These are phyloP conservation scores for Iberis pinnata DNA, from an alignment of 345 rosid species.

Conservation along the genomic window DNA sequence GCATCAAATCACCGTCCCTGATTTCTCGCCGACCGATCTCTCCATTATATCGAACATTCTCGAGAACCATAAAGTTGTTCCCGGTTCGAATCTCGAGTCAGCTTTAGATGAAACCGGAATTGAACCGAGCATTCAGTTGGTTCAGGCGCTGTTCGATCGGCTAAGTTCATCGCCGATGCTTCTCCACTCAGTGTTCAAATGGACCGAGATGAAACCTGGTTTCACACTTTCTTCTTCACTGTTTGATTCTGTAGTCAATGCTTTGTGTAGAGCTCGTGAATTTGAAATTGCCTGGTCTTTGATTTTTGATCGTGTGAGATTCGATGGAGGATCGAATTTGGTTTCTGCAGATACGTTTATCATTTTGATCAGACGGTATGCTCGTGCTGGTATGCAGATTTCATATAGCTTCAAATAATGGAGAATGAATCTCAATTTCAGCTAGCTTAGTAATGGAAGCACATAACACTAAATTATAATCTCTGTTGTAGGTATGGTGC, in stretches of 20 bases:
- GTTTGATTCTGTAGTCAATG: conserved; percentile 43
- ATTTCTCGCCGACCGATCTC: conserved; percentile 38
- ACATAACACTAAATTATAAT: neutral
- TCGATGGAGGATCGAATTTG: conserved; percentile 28
- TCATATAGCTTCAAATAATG: conserved; percentile 10
- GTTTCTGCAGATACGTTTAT: conserved; percentile 61
- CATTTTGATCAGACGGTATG: conserved; percentile 66
- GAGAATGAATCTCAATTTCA: neutral
- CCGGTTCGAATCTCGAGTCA: conserved; percentile 42
- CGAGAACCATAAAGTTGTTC: conserved; percentile 31
- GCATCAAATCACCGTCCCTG: conserved; percentile 13
- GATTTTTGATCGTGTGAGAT: conserved; percentile 45
- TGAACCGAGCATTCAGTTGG: conserved; percentile 42
- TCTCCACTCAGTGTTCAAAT: conserved; percentile 47
- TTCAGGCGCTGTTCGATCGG: conserved; percentile 45
- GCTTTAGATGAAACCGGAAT: conserved; percentile 50
- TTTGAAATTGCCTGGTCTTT: conserved; percentile 69
- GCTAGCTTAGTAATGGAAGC: neutral
- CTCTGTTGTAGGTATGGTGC: conserved; percentile 49
- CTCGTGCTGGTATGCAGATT: conserved; percentile 59
- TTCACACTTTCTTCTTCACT: conserved; percentile 39
- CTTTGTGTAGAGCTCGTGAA: conserved; percentile 57
- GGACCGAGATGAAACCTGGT: conserved; percentile 67
- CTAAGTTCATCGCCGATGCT: conserved; percentile 64
- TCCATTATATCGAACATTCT: conserved; percentile 45